Evolutionary conservation across 106 monocot species (phyloP).

Genomic region (Dendrobium huoshanense): DNA sequence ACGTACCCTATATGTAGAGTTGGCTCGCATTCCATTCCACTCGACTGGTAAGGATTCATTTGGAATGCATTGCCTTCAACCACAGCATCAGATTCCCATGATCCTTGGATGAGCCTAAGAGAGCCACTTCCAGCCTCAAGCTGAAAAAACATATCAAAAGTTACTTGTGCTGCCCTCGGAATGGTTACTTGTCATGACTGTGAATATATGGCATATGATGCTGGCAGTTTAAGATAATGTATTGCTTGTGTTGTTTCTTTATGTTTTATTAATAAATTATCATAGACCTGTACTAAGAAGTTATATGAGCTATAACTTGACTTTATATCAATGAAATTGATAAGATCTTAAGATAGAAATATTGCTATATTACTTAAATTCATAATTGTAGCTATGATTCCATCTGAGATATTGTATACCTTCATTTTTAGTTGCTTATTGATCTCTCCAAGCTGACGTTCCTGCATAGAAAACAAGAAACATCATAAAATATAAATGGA

Average conservation of each 20-base stretch:
- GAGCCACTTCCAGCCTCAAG: conserved; percentile 8
- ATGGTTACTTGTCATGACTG: too few species aligned
- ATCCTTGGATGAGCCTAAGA: neutral
- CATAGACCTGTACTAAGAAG: too few species aligned
- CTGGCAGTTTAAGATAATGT: too few species aligned
- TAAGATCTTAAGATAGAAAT: too few species aligned
- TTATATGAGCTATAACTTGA: too few species aligned
- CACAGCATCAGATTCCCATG: conserved; percentile 3
- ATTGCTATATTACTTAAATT: too few species aligned
- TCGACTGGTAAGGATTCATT: neutral
- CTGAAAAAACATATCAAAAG: neutral
- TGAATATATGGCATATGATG: too few species aligned
- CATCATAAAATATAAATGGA: neutral
- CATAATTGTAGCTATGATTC: too few species aligned
- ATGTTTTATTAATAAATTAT: too few species aligned
- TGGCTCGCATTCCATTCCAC: conserved; percentile 2
- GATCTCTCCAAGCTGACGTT: conserved; percentile 11
- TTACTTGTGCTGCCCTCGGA: too few species aligned
- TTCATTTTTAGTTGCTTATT: conserved; percentile 10
- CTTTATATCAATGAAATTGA: too few species aligned
- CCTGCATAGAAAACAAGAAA: conserved; percentile 6
- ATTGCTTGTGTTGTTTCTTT: too few species aligned
- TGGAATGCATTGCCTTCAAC: conserved; percentile 7
- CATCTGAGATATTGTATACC: neutral
- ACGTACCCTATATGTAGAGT: conserved; percentile 3